phyloP scores from a whole-genome alignment of 208 protist genomes.

The Crithidia sp. region DNA sequence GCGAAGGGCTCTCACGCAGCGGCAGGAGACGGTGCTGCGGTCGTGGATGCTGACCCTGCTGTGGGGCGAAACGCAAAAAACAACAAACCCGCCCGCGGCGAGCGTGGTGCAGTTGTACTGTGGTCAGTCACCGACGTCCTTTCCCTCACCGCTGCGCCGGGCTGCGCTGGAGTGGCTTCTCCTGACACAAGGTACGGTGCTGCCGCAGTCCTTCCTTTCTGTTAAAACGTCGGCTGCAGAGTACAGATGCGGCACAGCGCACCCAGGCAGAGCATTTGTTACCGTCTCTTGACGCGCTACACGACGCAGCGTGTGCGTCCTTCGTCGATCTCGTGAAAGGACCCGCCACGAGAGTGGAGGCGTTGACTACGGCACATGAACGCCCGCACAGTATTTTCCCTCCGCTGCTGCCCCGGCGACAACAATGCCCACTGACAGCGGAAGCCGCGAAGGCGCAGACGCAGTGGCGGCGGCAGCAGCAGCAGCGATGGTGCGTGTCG shows the following conservation, averaged over 20 bases:
- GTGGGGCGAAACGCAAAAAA: constrained; percentile 2
- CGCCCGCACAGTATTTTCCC: not conserved
- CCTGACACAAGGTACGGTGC: constrained; percentile 11
- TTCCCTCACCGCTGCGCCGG: constrained; percentile 10
- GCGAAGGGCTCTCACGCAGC: constrained; percentile 2
- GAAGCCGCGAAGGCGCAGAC: too few species aligned
- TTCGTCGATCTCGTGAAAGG: constrained; percentile 6
- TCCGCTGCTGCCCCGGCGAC: too few species aligned
- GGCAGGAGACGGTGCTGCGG: constrained; percentile 17
- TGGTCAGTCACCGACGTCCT: not conserved
- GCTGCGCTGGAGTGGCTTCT: constrained; percentile 20
- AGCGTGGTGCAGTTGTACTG: not conserved
- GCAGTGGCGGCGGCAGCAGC: not conserved
- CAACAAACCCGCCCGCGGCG: too few species aligned
- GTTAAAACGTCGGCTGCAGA: too few species aligned
- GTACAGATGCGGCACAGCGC: too few species aligned
- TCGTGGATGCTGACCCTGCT: constrained; percentile 14
- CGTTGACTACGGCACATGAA: not conserved
- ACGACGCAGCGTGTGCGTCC: not conserved
- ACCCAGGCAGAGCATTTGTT: too few species aligned
- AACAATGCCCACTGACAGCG: too few species aligned
- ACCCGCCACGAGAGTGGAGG: not conserved
- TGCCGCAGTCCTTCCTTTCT: not conserved
- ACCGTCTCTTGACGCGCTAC: not conserved
- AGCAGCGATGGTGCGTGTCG: constrained; percentile 14